These are phyloP conservation scores for Colletotrichum scovillei DNA, from an alignment of 2,329 filamentous ascomycete genomes.

Conservation along the genomic window DNA sequence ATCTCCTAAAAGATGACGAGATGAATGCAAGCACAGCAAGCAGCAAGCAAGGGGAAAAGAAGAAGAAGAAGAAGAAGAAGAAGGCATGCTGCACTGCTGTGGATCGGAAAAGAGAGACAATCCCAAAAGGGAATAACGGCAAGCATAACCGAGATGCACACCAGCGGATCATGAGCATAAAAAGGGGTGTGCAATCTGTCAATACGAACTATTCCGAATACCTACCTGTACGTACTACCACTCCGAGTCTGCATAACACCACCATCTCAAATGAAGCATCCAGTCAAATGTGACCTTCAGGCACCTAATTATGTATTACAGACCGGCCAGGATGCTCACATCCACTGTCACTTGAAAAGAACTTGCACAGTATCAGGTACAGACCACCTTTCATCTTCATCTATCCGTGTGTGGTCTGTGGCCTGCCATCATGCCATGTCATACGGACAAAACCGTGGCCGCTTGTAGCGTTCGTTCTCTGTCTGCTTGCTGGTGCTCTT, in stretches of 20 bases:
- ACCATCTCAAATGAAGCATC: not conserved
- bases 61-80: not conserved
- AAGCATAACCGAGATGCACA: not conserved
- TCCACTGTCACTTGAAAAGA: not conserved
- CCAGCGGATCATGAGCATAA: not conserved
- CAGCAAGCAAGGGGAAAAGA: not conserved
- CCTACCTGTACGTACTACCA: too few relatives aligned
- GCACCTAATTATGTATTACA: not conserved
- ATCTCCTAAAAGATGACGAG: not conserved
- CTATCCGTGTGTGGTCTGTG: too few relatives aligned
- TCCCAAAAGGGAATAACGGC: not conserved
- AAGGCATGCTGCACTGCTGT: not conserved
- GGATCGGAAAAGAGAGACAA: not conserved
- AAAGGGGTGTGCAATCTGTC: slow-evolving; percentile 2
- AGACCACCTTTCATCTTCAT: too few relatives aligned
- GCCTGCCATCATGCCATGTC: too few relatives aligned
- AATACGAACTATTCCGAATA: not conserved
- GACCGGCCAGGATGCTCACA: not conserved
- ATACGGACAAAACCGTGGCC: too few relatives aligned
- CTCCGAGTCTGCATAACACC: not conserved
- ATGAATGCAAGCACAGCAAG: not conserved
- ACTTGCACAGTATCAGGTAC: too few relatives aligned
- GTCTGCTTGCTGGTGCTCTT: too few relatives aligned
- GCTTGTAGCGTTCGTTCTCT: too few relatives aligned
- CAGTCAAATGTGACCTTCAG: too few relatives aligned